A percentile compares a stretch with the other conserved stretches of the same genome.
Conservation (phyloP, 2,329 filamentous ascomycete species). For the Myriosclerotinia curreyana region DNA sequence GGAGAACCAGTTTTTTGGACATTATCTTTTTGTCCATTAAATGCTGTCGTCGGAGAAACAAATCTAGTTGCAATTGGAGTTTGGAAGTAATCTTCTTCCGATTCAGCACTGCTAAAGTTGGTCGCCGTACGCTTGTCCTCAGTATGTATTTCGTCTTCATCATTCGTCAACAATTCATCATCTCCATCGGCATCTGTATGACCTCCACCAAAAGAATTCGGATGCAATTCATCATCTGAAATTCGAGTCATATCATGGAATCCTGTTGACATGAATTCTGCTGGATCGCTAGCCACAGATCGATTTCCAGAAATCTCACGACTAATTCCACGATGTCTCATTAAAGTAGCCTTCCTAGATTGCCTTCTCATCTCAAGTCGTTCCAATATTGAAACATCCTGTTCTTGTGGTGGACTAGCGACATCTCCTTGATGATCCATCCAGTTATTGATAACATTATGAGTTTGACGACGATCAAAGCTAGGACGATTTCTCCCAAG, state of each 20-base stretch:
- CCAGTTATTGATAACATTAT: conserved; percentile 83
- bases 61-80: conserved; percentile 49
- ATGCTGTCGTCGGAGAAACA: conserved; percentile 25
- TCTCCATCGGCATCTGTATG: conserved; percentile 69
- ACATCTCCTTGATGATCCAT: conserved; percentile 69
- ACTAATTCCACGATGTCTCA: conserved; percentile 26
- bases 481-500: conserved; percentile 58
- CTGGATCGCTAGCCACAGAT: conserved; percentile 62
- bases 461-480: conserved; percentile 68
- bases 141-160: conserved; percentile 62
- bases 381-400: conserved; percentile 57
- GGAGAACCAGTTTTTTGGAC: conserved; percentile 3
- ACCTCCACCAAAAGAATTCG: conserved; percentile 37
- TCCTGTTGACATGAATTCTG: conserved; percentile 54
- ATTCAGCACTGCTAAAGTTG: conserved; percentile 42
- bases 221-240: conserved; percentile 18
- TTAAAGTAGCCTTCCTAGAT: conserved; percentile 29
- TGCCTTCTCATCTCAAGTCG: conserved; percentile 49
- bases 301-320: conserved; percentile 48
- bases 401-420: conserved; percentile 56
- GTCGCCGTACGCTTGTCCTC: conserved; percentile 40
- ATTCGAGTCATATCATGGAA: conserved; percentile 28
- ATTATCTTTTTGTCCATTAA: background rate
- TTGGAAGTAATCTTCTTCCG: conserved; percentile 53
- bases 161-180: conserved; percentile 82